Conservation (phyloP, 306 rosid genomes). For the Mucuna pruriens region DNA sequence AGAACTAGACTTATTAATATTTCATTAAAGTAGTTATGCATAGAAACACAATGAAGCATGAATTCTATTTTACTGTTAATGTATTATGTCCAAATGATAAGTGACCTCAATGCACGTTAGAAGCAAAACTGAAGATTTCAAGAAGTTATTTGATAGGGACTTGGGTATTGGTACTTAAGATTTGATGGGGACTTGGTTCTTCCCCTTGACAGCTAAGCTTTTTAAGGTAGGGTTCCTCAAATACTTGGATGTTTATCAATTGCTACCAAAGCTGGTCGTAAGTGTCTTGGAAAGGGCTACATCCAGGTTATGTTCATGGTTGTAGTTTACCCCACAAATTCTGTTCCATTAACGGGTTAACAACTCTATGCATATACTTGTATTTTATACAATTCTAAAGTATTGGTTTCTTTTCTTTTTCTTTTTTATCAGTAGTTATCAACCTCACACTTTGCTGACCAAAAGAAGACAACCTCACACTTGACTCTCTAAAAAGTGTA, state of each 20-base stretch:
- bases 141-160: neutral
- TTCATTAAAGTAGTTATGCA: neutral
- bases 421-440: neutral
- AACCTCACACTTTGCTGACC: neutral
- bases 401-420: neutral
- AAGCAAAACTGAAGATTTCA: neutral
- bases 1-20: neutral
- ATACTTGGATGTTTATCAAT: neutral
- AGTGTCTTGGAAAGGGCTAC: neutral
- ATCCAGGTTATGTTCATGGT: neutral
- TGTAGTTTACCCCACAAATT: neutral
- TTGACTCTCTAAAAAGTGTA: neutral
- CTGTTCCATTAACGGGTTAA: neutral
- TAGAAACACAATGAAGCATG: neutral
- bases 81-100: neutral
- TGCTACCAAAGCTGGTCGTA: neutral
- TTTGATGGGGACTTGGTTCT: neutral
- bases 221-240: neutral
- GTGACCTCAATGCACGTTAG: neutral
- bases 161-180: neutral
- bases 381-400: neutral
- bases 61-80: neutral
- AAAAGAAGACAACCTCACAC: neutral
- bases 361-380: neutral
- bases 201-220: too few species aligned